Base-by-base conservation (phyloP, 129 eudicot genomes). In the Lactuca sativa region DNA sequence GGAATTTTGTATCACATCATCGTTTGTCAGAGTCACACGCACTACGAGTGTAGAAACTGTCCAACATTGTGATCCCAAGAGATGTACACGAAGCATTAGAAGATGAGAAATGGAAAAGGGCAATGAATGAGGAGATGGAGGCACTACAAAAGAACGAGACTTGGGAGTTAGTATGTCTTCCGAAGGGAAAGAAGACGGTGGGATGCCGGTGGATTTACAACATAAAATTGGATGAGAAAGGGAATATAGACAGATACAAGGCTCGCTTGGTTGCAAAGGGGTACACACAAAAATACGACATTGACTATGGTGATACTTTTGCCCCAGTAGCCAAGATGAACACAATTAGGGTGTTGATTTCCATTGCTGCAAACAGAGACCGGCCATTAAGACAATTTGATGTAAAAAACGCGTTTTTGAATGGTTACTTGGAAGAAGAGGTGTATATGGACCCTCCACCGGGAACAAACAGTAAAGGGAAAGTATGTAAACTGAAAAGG, bases 181-280 rank as follows among this genome's bases (percentile, higher is more conserved):
- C 73, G 3, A 3, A 5, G 1, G 73, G 62, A 34, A 68, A 68
- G 62, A 53, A 37, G 44, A 38, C 64, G 6, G 37, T 34, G n/a
- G 77, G 31, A n/a, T 15, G 69, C 30, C 5, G 77, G 41, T n/a
- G 66, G 75, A 6, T 71, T n/a, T 58, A 41, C 13, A 37, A 57
- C 43, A 7, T 61, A 0, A 64, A 64, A 30, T 52, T 64, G 33
- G 44, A 64, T 18, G 7, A 13, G 7, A 15, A 64, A 36, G 69
- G 69, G 3, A n/a, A 14, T 15, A 38, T 36, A n/a, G 69, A 64
- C 13, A 14, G 54, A 6, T 40, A 64, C 18, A 64, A 64, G 18
- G 54, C 69, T 0, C 37, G 69, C 11, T 10, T 64, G 3, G 69
- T 64, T 3, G 69, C 53, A 6, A 64, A 64, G 44, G 37, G 37